phyloP scores from a whole-genome alignment of 139 green algal genomes.

The Nannochloris sp. region DNA sequence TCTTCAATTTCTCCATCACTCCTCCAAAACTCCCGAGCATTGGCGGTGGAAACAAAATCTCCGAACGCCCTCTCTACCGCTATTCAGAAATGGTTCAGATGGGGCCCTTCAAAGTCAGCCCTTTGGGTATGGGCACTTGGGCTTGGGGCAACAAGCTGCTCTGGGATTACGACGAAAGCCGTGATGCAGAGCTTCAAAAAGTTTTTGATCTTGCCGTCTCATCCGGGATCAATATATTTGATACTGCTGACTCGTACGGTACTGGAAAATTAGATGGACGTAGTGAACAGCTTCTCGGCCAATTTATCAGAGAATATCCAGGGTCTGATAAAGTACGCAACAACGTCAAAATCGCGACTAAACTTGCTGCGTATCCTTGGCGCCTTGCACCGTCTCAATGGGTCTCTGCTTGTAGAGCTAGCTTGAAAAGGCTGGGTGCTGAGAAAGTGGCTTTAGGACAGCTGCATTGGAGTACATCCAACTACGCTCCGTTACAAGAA shows the following conservation, averaged over 20 bases:
- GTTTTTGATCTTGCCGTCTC: constrained; percentile 80
- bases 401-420: constrained; percentile 44
- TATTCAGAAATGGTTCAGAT: constrained; percentile 26
- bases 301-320: constrained; percentile 62
- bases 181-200: constrained; percentile 82
- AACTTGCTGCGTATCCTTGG: constrained; percentile 82
- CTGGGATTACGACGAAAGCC: constrained; percentile 78
- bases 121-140: constrained; percentile 72
- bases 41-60: not conserved
- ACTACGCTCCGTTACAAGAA: constrained; percentile 81
- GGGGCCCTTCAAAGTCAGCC: constrained; percentile 43
- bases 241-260: constrained; percentile 79
- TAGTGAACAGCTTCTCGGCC: constrained; percentile 58
- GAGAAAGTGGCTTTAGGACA: constrained; percentile 69
- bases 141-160: constrained; percentile 76
- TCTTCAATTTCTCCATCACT: not conserved
- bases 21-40: not conserved
- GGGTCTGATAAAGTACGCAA: constrained; percentile 14
- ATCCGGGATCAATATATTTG: constrained; percentile 75
- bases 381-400: constrained; percentile 69
- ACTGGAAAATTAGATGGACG: constrained; percentile 50
- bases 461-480: constrained; percentile 82
- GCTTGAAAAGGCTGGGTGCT: constrained; percentile 43
- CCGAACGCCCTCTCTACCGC: constrained; percentile 15
- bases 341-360: constrained; percentile 63